A percentile compares a stretch with the other conserved stretches of the same genome.
phyloP scores from a whole-genome alignment of 495 filamentous ascomycete genomes.

The Zalerion maritima region DNA sequence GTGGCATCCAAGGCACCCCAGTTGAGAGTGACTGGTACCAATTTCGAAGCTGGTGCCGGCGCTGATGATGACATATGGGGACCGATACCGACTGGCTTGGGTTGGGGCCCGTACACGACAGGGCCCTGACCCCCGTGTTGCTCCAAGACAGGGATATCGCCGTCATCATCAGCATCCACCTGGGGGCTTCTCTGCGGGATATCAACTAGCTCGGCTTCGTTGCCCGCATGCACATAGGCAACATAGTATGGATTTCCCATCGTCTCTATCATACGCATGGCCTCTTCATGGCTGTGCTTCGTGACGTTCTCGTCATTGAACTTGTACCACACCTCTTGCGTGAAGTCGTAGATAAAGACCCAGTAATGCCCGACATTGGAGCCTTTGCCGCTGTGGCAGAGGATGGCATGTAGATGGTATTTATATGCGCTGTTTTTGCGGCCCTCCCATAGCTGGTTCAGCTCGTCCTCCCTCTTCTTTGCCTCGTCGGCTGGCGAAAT shows the following conservation, averaged over 20 bases:
- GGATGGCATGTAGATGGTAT: conserved; percentile 83
- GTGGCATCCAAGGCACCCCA: too few species aligned
- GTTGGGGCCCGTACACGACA: too few species aligned
- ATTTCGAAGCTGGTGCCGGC: too few species aligned
- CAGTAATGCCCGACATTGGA: conserved; percentile 75
- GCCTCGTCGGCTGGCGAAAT: too few species aligned
- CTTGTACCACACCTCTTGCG: conserved; percentile 66
- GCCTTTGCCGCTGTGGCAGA: conserved; percentile 63
- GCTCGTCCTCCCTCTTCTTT: conserved; percentile 2
- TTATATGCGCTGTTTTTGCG: conserved; percentile 30
- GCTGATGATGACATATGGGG: too few species aligned
- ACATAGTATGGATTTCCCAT: conserved; percentile 76
- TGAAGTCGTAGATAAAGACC: conserved; percentile 90
- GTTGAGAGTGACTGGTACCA: too few species aligned
- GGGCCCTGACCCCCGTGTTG: too few species aligned
- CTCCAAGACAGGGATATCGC: too few species aligned
- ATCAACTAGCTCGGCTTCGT: conserved; percentile 47
- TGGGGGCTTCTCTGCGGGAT: too few species aligned
- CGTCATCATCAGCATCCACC: too few species aligned
- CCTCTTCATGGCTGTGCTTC: conserved; percentile 38
- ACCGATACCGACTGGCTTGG: too few species aligned
- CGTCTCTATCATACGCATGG: conserved; percentile 49
- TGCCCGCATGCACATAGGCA: conserved; percentile 58
- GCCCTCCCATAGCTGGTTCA: conserved; percentile 4
- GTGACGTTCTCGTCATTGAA: conserved; percentile 85